Percentiles rank a stretch among this genome's conserved stretches.
These are phyloP conservation scores for Annulohypoxylon nitens DNA, from an alignment of 495 filamentous ascomycete species.

Conservation along the genomic window DNA sequence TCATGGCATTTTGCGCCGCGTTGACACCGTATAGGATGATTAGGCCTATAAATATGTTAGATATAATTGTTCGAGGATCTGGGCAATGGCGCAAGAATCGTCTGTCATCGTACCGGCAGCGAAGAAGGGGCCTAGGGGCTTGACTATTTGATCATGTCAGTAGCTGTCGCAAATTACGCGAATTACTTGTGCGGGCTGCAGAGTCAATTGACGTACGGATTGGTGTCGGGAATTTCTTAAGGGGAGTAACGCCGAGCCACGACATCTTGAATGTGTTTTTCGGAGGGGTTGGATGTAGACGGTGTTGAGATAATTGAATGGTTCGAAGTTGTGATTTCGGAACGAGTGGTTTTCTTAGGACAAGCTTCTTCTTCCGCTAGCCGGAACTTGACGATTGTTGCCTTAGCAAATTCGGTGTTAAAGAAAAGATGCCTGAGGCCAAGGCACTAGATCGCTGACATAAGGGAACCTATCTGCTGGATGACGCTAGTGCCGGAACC, in stretches of 20 bases:
- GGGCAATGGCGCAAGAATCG: neutral
- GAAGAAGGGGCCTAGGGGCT: slow-evolving; percentile 92
- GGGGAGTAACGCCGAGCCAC: slow-evolving; percentile 72
- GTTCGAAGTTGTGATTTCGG: slow-evolving; percentile 39
- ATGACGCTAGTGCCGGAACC: slow-evolving; percentile 4
- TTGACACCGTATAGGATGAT: slow-evolving; percentile 91
- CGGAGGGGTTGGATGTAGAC: slow-evolving; percentile 38
- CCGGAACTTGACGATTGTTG: slow-evolving; percentile 27
- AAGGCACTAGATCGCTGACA: neutral
- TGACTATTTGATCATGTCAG: slow-evolving; percentile 68
- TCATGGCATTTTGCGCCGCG: slow-evolving; percentile 75
- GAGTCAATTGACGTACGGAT: slow-evolving; percentile 75
- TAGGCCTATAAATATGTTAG: slow-evolving; percentile 66
- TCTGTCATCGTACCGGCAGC: slow-evolving; percentile 79
- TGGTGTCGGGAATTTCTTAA: slow-evolving; percentile 92
- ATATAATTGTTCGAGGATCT: neutral
- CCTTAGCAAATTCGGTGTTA: slow-evolving; percentile 20
- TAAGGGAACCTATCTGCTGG: neutral
- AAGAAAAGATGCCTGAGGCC: slow-evolving; percentile 10
- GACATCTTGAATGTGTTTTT: slow-evolving; percentile 71
- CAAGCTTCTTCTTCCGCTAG: slow-evolving; percentile 40
- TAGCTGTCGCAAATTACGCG: slow-evolving; percentile 40
- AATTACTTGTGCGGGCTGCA: slow-evolving; percentile 30
- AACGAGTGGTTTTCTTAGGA: slow-evolving; percentile 62
- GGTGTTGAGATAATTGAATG: slow-evolving; percentile 44